These are phyloP conservation scores for Barnettozyma pratensis DNA, from an alignment of 805 yeast species.

Conservation along the genomic window DNA sequence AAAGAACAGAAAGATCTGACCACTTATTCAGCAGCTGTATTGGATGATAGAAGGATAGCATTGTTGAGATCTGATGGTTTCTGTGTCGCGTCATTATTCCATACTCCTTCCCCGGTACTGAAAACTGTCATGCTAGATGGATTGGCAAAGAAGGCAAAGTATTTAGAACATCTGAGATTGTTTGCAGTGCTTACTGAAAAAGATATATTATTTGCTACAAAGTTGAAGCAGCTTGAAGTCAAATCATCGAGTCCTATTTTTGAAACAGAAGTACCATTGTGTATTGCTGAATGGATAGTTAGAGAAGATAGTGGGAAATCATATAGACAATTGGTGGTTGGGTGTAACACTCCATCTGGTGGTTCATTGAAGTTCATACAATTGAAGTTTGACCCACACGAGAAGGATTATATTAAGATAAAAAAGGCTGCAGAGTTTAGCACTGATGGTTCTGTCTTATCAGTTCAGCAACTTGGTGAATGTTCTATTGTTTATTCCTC, in stretches of 20 bases:
- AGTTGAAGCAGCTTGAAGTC: constrained; percentile 9
- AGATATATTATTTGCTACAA: constrained; percentile 17
- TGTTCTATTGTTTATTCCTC: constrained; percentile 17
- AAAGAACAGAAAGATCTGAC: constrained; percentile 16
- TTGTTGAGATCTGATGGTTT: constrained; percentile 32
- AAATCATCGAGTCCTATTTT: constrained; percentile 8
- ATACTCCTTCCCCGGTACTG: constrained; percentile 13
- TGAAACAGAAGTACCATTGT: constrained; percentile 25
- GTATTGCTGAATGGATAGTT: constrained; percentile 32
- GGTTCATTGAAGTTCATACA: constrained; percentile 21
- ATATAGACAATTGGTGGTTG: constrained; percentile 28
- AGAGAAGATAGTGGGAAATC: constrained; percentile 14
- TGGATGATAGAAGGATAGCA: constrained; percentile 16
- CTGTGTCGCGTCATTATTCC: constrained; percentile 19
- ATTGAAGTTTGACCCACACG: constrained; percentile 8
- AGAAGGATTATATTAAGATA: constrained; percentile 9
- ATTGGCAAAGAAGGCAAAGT: constrained; percentile 25
- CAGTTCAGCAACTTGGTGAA: constrained; percentile 15
- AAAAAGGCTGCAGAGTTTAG: constrained; percentile 15
- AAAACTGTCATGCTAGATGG: constrained; percentile 23
- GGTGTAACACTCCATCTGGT: constrained; percentile 24
- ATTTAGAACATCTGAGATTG: constrained; percentile 18
- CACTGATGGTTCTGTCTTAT: constrained; percentile 20
- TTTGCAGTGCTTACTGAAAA: constrained; percentile 21
- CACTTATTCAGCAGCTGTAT: constrained; percentile 7